These are phyloP conservation scores for Colletotrichum sp. DNA, from an alignment of 2,329 filamentous ascomycete species.

Conservation along the genomic window DNA sequence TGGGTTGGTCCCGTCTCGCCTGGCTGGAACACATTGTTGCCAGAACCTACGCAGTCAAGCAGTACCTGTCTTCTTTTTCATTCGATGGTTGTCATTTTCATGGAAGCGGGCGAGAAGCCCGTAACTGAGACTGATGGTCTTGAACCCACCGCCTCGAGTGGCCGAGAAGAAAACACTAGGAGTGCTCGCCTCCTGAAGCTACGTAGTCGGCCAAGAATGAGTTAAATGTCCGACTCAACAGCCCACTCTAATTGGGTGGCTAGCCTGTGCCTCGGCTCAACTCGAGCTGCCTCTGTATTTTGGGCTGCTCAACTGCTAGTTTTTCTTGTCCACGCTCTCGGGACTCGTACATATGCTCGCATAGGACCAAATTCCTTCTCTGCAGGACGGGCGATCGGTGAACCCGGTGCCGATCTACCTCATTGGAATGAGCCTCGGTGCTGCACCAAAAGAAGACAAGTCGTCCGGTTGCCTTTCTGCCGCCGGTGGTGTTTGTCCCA, in stretches of 20 bases:
- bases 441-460: background rate
- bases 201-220: background rate
- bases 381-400: conserved; percentile 6
- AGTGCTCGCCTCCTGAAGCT: background rate
- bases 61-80: background rate
- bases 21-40: background rate
- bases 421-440: background rate
- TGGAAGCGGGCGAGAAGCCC: background rate
- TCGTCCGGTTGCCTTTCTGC: background rate
- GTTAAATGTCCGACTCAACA: background rate
- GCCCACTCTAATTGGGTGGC: conserved; percentile 1
- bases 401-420: conserved; percentile 12
- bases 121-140: background rate
- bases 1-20: background rate
- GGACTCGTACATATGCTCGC: background rate
- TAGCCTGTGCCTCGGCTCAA: conserved; percentile 6
- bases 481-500: background rate
- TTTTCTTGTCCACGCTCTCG: background rate
- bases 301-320: background rate
- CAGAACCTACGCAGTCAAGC: background rate
- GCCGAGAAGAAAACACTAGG: background rate
- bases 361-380: background rate
- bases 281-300: background rate
- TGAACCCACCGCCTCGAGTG: background rate
- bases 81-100: background rate